Base-by-base conservation (phyloP, 306 rosid genomes). In the Vigna nakashimae region DNA sequence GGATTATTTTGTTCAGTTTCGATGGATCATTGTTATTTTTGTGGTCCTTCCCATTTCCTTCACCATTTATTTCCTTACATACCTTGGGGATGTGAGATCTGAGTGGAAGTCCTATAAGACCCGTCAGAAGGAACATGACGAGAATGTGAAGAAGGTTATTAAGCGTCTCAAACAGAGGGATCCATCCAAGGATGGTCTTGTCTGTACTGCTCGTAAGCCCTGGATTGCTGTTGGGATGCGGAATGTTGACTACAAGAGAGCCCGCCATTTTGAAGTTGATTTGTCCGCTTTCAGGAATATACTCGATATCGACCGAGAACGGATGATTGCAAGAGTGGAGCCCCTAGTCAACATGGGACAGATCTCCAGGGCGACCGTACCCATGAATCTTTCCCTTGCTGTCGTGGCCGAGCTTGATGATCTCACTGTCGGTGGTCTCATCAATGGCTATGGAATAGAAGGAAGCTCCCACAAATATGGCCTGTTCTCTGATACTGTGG, bases 311-410 rank as follows among this genome's bases (percentile, higher is more conserved):
- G 90, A 95, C 88, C 46, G 52, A 43, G 88, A 91, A 38, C 76
- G 92, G 73, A 95, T 92, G 98, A 46, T 89, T 75, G 98, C 98
- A 0, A 92, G 86, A 74, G 96, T 91, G 53, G 98, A 95, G 90
- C 98, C 98, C 69, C 84, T 90, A 43, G 98, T 95, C 70, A 95
- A 92, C 90, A 95, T 95, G 98, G 98, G 98, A 34, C 98, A 95
- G 80, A 95, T 95, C 46, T 40, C 85, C 4, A 88, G 98, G 89
- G 95, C 78, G 30, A 90, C 98, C 12, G 94, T 91, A 60, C 98
- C 98, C 0, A 80, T 91, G 97, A 92, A 95, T 82, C 90, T 95
- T 64, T 11, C 98, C 22, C 97, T 92, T 65, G 98, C 98, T 12
- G 98, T 95, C 4, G 97, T 95, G 66, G 98, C 98, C 0, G 98